Base-by-base conservation (phyloP, 2,329 filamentous ascomycete genomes). In the Trichoderma citrinoviride region DNA sequence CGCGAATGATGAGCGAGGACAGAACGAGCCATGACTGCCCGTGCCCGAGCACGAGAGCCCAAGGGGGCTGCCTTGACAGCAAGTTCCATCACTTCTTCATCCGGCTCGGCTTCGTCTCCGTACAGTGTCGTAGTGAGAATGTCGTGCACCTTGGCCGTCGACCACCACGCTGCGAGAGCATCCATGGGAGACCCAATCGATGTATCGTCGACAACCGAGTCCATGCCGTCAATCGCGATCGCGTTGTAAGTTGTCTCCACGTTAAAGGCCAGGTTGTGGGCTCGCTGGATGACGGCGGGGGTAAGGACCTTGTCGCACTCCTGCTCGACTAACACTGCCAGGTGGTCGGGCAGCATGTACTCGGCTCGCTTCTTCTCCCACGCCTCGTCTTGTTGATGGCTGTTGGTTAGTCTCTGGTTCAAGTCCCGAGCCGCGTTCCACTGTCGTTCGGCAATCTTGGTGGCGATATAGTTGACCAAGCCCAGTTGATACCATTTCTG, bases 251-350 rank as follows among this genome's bases (percentile, higher is more conserved):
- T 87, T 0, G 90, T 94, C 5, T 89, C 87, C 65, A 86, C 84
- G 76, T 97, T 95, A 86, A 93, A 97, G 2, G 93, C 92, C 17
- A 97, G 82, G 74, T 96, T 97, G 75, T 94, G 91, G 1, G 92
- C 92, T 62, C 93, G 87, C 76, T 96, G 92, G 44, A 94, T 85
- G 67, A 97, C 89, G 50, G 84, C 83, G 61, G 90, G 85, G 68
- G 88, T 88, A 69, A 98, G 83, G 8, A 97, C 91, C 23, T 92
- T 87, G 60, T 96, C 91, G 69, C 90, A 93, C 29, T 94, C 89
- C 67, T 90, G 86, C 68, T 93, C 86, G 4, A 97, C 83, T 2
- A 98, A 83, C 7, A 86, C 81, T 3, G 87, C 86, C 7, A 97
- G 83, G 74, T 97, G 90, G 14, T 88, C 86, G 0, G 93, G 91